These are phyloP conservation scores for Backusella parvicylindrica DNA, from an alignment of 192 early-diverging fungal species.

Conservation along the genomic window DNA sequence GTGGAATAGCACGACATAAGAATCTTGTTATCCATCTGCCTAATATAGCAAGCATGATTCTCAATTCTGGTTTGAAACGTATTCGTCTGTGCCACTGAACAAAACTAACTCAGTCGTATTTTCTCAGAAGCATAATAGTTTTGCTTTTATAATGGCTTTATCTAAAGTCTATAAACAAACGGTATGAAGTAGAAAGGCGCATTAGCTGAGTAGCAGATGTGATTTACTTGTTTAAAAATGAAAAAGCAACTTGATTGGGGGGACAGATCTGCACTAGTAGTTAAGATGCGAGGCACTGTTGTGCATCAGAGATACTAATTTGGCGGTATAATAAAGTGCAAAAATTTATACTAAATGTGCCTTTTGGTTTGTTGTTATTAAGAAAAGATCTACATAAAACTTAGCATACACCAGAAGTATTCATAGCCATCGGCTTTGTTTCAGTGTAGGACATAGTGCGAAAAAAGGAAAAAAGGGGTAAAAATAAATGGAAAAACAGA, in stretches of 20 bases:
- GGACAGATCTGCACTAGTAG: not conserved
- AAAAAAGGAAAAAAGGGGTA: conserved; percentile 5
- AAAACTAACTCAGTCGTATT: not conserved
- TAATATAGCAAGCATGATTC: not conserved
- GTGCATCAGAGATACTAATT: not conserved
- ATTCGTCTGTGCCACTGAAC: not conserved
- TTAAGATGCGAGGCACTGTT: not conserved
- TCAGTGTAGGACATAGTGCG: not conserved
- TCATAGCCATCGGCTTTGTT: not conserved
- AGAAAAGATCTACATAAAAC: not conserved
- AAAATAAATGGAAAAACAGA: conserved; percentile 5
- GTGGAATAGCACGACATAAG: not conserved
- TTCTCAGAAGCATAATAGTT: not conserved
- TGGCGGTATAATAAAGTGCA: not conserved
- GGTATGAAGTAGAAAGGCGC: not conserved
- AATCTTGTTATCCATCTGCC: not conserved
- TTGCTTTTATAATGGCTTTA: not conserved
- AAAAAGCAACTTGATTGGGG: not conserved
- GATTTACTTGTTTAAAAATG: not conserved
- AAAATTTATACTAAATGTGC: not conserved
- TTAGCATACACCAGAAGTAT: not conserved
- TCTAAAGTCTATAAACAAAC: not conserved
- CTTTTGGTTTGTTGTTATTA: not conserved
- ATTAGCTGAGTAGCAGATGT: not conserved
- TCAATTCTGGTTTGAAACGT: not conserved